Evolutionary conservation across 2,329 filamentous ascomycete species (phyloP), one percentile per base, ranked within the genome.

Genomic region (Colletotrichum liaoningense): DNA sequence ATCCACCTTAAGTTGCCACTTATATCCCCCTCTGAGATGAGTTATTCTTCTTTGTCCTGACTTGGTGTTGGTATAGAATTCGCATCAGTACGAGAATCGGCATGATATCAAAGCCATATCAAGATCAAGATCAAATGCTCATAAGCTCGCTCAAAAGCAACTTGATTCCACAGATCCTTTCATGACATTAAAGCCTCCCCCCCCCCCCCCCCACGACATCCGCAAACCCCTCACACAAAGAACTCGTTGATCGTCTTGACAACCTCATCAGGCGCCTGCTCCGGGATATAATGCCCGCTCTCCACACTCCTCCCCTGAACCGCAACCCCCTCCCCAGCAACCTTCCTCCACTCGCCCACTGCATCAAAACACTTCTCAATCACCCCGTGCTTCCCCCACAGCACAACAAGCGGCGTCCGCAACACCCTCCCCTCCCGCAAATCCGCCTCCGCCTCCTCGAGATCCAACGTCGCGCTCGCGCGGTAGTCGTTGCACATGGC

Each of bases 401-500:
- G 69, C 19, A 90, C 81, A 62, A 84, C 79, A 46, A 90, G 33
- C 2, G 88, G 87, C 59, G 83, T 84, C 19, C 78, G 75, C 5
- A 91, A 84, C 78, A 83, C 83, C 73, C 81, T 82, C 0, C 85
- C 86, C 1, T 79, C 78, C 7, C 80, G 77, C 62, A 86, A 71
- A 77, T 90, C 88, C 24, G 80, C 78, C 69, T 83, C 82, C 54
- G 88, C 83, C 77, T 87, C 84, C 2, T 88, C 86, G 5, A 90
- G 77, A 78, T 91, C 89, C 28, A 88, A 76, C 0, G 84, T 86
- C 16, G 86, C 87, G 5, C 83, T 84, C 0, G 89, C 89, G 12
- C 87, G 81, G 73, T 91, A 91, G 75, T 91, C 89, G 74, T 90
- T 84, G 73, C 88, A 90, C 81, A 86, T 88, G 0, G 83, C 84